Evolutionary conservation across 306 rosid genomes (phyloP).

Genomic region (Vigna reflexopilosa): DNA sequence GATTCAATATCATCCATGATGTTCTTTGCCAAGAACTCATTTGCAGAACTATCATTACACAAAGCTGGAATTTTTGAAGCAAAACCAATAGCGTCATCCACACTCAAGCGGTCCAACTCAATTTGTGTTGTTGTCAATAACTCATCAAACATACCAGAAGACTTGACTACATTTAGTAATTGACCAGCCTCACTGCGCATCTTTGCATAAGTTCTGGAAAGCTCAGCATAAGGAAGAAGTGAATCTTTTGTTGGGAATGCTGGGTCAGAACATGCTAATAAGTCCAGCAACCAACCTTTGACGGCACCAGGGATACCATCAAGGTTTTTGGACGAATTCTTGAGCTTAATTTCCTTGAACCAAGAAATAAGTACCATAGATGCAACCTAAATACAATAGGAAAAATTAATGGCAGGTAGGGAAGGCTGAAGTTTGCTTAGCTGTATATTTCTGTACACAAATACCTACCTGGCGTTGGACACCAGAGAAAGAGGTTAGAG

Average conservation of each 20-base stretch:
- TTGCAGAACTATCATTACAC: constrained; percentile 55
- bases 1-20: constrained; percentile 79
- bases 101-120: constrained; percentile 77
- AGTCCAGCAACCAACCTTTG: constrained; percentile 81
- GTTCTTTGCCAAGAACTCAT: constrained; percentile 59
- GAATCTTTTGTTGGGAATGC: constrained; percentile 92
- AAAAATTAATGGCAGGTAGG: constrained; percentile 17
- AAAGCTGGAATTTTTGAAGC: constrained; percentile 77
- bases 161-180: constrained; percentile 64
- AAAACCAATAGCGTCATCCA: constrained; percentile 84
- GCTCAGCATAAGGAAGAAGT: constrained; percentile 83
- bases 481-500: constrained; percentile 81
- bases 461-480: constrained; percentile 87
- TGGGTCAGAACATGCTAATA: constrained; percentile 82
- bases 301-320: constrained; percentile 57
- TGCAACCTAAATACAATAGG: constrained; percentile 69
- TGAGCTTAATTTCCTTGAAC: constrained; percentile 74
- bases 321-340: constrained; percentile 42
- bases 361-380: constrained; percentile 91
- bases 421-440: constrained; percentile 23
- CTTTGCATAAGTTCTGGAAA: constrained; percentile 90
- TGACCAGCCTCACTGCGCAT: constrained; percentile 90
- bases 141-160: constrained; percentile 63
- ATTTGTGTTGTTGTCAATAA: constrained; percentile 52
- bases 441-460: constrained; percentile 1